These are phyloP conservation scores for Stylosanthes scabra DNA, from an alignment of 331 rosid genomes.

Conservation along the genomic window DNA sequence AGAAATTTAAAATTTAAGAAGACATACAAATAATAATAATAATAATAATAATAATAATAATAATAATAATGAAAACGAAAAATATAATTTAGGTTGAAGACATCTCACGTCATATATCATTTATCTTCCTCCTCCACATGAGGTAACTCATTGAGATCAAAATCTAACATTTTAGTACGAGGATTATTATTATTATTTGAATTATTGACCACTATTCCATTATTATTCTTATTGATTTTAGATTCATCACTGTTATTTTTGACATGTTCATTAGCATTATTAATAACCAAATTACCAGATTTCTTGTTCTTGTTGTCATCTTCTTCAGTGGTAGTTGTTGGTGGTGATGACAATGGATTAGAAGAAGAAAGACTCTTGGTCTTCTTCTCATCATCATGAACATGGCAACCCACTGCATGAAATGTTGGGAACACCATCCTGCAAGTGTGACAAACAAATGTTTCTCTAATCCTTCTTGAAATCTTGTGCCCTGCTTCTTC, in stretches of 20 bases:
- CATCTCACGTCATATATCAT: no score
- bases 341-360: neutral
- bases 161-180: neutral
- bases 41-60: no score
- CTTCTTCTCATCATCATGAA: no score
- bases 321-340: no score
- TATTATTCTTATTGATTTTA: no score
- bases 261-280: neutral
- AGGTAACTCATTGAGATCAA: slow-evolving; percentile 10
- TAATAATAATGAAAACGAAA: no score
- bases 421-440: neutral
- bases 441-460: slow-evolving; percentile 1
- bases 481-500: neutral
- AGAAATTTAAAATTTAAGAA: no score
- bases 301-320: neutral
- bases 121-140: neutral
- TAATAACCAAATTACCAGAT: neutral
- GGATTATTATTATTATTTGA: no score
- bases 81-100: no score
- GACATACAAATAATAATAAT: no score
- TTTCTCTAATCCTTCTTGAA: neutral
- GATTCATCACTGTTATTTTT: no score
- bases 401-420: neutral
- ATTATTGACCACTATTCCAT: neutral
- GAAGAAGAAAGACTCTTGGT: no score